phyloP scores from a whole-genome alignment of 2,329 filamentous ascomycete genomes.

The Trichoderma cornu-damae region DNA sequence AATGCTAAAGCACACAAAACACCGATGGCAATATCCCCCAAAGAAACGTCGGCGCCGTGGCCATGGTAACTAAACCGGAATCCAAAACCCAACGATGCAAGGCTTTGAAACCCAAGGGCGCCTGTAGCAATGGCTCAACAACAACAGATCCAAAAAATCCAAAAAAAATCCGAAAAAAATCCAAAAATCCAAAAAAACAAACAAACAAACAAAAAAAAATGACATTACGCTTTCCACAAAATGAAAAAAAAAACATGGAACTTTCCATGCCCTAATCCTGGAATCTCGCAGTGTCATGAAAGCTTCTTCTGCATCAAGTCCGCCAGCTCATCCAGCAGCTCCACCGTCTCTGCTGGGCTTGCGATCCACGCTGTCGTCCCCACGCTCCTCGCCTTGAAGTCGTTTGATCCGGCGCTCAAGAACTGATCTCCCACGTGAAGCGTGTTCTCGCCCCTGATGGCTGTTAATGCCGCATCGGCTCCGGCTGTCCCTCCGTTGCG shows the following conservation, averaged over 20 bases:
- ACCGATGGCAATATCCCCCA: neutral
- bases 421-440: slow-evolving; percentile 97
- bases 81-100: neutral
- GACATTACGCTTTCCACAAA: neutral
- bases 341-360: slow-evolving; percentile 83
- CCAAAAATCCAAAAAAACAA: neutral
- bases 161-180: neutral
- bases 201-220: neutral
- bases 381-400: slow-evolving; percentile 89
- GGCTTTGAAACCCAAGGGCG: neutral
- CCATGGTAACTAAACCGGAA: neutral
- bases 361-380: slow-evolving; percentile 98
- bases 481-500: slow-evolving; percentile 3
- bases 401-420: slow-evolving; percentile 87
- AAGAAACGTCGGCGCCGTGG: neutral
- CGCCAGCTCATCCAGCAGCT: slow-evolving; percentile 77
- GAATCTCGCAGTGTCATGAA: slow-evolving; percentile 16
- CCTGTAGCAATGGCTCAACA: neutral
- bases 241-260: neutral
- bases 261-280: neutral
- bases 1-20: neutral
- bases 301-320: slow-evolving; percentile 44
- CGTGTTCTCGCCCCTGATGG: slow-evolving; percentile 68
- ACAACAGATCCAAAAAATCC: neutral
- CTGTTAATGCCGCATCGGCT: slow-evolving; percentile 22